phyloP scores from a whole-genome alignment of 2,329 filamentous ascomycete species.

The Neofusicoccum cordaticola region DNA sequence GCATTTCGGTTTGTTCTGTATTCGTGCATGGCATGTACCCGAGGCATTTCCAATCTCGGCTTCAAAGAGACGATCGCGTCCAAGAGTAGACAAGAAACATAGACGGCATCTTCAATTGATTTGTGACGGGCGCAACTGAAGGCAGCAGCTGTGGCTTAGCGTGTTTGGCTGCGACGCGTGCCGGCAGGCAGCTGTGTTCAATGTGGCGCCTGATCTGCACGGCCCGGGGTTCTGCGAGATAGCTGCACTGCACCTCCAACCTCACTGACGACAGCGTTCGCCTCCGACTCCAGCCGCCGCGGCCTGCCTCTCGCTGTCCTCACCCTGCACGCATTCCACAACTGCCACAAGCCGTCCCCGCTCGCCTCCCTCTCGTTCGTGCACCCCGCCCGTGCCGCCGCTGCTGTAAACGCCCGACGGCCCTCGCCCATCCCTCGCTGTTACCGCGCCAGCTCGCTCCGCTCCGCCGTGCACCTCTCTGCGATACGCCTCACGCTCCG shows the following conservation, averaged over 20 bases:
- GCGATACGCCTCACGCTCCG: neutral
- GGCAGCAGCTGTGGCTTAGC: neutral
- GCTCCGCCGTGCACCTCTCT: neutral
- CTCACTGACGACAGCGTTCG: neutral
- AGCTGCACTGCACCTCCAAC: neutral
- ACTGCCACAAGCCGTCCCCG: neutral
- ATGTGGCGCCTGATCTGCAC: conserved; percentile 12
- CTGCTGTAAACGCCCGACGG: neutral
- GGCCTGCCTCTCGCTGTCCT: neutral
- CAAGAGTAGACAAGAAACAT: neutral
- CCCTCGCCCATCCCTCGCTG: conserved; percentile 11
- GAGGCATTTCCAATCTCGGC: neutral
- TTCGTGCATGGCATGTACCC: neutral
- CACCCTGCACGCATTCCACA: neutral
- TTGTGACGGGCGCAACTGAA: neutral
- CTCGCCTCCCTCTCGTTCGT: neutral
- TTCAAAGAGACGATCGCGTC: neutral
- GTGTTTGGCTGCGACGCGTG: neutral
- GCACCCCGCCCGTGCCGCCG: neutral
- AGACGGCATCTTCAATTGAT: neutral
- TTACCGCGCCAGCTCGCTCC: neutral
- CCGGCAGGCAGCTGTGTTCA: neutral
- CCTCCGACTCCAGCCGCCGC: neutral
- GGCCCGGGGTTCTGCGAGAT: neutral
- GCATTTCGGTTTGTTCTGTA: neutral